Evolutionary conservation across 2,329 filamentous ascomycete genomes (phyloP).

Genomic region (Diaporthe sp.): DNA sequence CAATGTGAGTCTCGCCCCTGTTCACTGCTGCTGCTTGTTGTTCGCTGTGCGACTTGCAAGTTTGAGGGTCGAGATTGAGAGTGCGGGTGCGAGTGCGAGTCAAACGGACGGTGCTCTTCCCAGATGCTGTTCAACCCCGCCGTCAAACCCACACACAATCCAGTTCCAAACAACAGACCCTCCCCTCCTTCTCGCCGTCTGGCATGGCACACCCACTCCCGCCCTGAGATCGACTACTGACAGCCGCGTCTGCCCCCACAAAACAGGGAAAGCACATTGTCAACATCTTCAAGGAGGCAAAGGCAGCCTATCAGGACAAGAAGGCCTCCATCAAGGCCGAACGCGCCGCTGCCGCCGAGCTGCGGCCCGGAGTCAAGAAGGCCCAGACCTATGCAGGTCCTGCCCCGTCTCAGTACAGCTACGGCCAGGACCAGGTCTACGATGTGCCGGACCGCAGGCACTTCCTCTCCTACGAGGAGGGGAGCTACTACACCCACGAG

Average conservation of each 20-base stretch:
- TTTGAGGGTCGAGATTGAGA: background rate
- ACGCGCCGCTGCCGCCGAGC: slow-evolving; percentile 50
- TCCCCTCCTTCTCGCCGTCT: background rate
- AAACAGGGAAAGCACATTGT: slow-evolving; percentile 88
- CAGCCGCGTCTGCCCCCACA: background rate
- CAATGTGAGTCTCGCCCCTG: slow-evolving; percentile 73
- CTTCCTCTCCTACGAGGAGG: slow-evolving; percentile 33
- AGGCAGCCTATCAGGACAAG: slow-evolving; percentile 87
- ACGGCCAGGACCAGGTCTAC: slow-evolving; percentile 47
- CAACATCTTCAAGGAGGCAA: slow-evolving; percentile 92
- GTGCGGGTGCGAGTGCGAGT: background rate
- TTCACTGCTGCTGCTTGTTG: background rate
- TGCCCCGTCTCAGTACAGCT: slow-evolving; percentile 48
- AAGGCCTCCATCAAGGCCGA: slow-evolving; percentile 85
- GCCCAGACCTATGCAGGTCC: slow-evolving; percentile 68
- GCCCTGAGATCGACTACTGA: slow-evolving; percentile 16
- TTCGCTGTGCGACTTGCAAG: background rate
- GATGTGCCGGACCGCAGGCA: slow-evolving; percentile 45
- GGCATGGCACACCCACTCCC: background rate
- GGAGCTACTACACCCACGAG: slow-evolving; percentile 32
- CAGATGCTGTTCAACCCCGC: slow-evolving; percentile 25
- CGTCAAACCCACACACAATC: slow-evolving; percentile 28
- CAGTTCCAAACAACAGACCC: background rate
- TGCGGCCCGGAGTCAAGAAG: slow-evolving; percentile 61
- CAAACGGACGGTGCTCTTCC: background rate